Evolutionary conservation across 169 alveolate genomes (phyloP).

Genomic region (Plasmodium cynomolgi): DNA sequence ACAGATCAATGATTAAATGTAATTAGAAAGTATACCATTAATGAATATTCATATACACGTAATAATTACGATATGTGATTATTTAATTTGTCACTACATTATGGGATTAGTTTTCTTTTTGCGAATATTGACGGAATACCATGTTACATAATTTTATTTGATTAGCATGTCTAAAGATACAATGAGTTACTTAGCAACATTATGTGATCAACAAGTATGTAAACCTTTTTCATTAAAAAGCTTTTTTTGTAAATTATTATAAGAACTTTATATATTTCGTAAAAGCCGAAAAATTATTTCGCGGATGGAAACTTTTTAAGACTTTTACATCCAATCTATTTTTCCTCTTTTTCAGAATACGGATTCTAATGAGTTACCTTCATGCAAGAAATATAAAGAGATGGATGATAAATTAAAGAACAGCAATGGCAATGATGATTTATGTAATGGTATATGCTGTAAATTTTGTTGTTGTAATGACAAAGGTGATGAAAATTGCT

Average conservation of each 20-base stretch:
- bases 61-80: background rate
- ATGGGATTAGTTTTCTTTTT: background rate
- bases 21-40: background rate
- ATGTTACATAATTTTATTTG: background rate
- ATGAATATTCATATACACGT: background rate
- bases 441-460: background rate
- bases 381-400: background rate
- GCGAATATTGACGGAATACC: background rate
- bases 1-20: background rate
- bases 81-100: background rate
- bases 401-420: background rate
- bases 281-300: background rate
- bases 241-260: background rate
- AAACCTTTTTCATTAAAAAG: background rate
- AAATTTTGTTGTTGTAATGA: too few relatives aligned
- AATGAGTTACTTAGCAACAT: background rate
- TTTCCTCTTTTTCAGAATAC: background rate
- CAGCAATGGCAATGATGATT: background rate
- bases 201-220: background rate
- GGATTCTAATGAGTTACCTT: background rate
- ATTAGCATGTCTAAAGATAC: background rate
- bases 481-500: too few relatives aligned
- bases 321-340: background rate
- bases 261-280: background rate
- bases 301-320: background rate